Evolutionary conservation across 331 rosid species (phyloP).

Genomic region (Pyracantha coccinea): DNA sequence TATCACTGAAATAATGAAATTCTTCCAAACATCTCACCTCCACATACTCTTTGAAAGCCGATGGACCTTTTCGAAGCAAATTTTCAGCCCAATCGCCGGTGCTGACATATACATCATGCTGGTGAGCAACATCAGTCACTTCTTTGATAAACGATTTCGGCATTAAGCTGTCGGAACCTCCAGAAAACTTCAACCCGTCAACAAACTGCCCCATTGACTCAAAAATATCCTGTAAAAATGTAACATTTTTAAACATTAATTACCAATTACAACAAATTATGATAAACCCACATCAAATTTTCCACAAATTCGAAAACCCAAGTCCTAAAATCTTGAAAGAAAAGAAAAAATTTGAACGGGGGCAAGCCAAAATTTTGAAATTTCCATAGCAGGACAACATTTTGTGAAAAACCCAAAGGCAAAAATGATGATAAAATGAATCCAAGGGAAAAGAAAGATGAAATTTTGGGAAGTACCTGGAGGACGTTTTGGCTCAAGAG

Average conservation of each 20-base stretch:
- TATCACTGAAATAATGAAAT: background rate
- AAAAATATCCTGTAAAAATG: conserved; percentile 51
- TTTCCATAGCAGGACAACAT: background rate
- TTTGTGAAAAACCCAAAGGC: background rate
- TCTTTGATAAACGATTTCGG: conserved; percentile 59
- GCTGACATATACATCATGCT: conserved; percentile 75
- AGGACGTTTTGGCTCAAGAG: conserved; percentile 52
- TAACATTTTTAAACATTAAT: background rate
- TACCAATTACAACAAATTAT: background rate
- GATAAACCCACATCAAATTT: background rate
- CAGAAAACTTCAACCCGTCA: conserved; percentile 78
- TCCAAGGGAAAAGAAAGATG: background rate
- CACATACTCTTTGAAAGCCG: conserved; percentile 62
- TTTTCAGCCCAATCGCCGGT: conserved; percentile 95
- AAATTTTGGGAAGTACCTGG: conserved; percentile 31
- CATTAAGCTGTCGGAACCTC: conserved; percentile 80
- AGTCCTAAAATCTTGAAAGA: background rate
- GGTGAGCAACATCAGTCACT: conserved; percentile 70
- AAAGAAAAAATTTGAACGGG: background rate
- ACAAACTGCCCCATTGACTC: conserved; percentile 75
- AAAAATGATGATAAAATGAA: background rate
- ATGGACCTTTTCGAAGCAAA: conserved; percentile 52
- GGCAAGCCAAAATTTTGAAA: background rate
- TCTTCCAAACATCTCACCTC: conserved; percentile 40
- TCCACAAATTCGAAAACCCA: background rate